phyloP scores from a whole-genome alignment of 306 rosid genomes.

The Urtica urens region DNA sequence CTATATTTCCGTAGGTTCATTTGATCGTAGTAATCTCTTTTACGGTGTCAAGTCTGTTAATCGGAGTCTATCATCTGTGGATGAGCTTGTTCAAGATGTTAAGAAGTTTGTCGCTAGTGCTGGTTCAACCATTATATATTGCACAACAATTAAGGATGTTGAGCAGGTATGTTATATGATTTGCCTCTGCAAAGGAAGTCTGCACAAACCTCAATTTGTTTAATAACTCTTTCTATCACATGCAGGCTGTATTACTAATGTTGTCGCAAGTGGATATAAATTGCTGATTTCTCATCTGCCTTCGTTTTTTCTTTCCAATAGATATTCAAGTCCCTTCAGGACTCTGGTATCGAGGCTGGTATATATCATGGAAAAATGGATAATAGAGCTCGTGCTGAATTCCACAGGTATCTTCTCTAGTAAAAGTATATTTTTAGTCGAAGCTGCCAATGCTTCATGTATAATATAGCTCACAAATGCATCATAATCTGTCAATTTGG shows the following conservation, averaged over 20 bases:
- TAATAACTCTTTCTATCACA: not conserved
- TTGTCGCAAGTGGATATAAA: conserved; percentile 6
- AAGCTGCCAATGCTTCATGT: conserved; percentile 5
- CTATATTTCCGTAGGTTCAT: conserved; percentile 55
- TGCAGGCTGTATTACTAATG: conserved; percentile 7
- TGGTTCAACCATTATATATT: conserved; percentile 75
- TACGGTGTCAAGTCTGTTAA: conserved; percentile 68
- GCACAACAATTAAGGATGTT: conserved; percentile 82
- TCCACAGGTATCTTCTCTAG: conserved; percentile 56
- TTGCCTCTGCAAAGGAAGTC: not conserved
- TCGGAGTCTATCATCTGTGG: conserved; percentile 44
- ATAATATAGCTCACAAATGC: no score
- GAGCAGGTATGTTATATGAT: conserved; percentile 45
- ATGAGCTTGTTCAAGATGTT: conserved; percentile 57
- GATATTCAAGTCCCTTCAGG: conserved; percentile 52
- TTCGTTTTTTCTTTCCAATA: conserved; percentile 24
- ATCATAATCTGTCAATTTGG: not conserved
- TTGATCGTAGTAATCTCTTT: conserved; percentile 76
- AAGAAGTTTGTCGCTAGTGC: conserved; percentile 39
- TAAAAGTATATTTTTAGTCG: conserved; percentile 18
- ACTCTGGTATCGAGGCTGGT: conserved; percentile 57
- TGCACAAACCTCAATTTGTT: not conserved
- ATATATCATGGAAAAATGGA: conserved; percentile 75
- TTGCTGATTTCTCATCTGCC: conserved; percentile 10
- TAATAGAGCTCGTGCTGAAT: conserved; percentile 60